Evolutionary conservation across 371 early-diverging fungal genomes (phyloP), one percentile per base, ranked within the genome.

Genomic region (Nematocida sp.): DNA sequence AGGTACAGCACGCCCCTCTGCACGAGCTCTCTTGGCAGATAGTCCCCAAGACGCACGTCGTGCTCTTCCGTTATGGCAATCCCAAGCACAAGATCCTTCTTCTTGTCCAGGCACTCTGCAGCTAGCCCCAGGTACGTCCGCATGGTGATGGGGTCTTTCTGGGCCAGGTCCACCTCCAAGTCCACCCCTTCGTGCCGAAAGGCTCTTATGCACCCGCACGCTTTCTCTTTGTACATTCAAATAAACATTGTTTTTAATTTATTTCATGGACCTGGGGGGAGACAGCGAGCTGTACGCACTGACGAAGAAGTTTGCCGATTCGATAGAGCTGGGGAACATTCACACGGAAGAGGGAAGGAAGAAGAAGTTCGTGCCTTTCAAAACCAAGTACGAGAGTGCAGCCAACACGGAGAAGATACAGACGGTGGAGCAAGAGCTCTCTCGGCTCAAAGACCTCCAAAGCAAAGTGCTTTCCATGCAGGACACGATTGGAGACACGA

Each of bases 361-460:
- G 0, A 52, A 36, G n/a, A 41, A 23, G 2, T 32, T 21, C 31
- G 27, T 4, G 7, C 52, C 56, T 8, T 46, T 43, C 31, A 37
- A 38, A 19, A 52, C 21, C 25, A 58, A 60, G 54, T 57, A 60
- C 50, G 57, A 78, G n/a, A 11, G n/a, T 11, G 4, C 31, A 3
- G 5, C 31, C 4, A 23, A 41, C 8, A n/a, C 21, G 37, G 38
- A 29, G 21, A 66, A 76, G 40, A 53, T 76, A 3, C 63, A 36
- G 4, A 58, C 29, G 27, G 67, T 79, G n/a, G 67, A 76, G 38
- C 58, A 66, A 37, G 79, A 79, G 56, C 58, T 79, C 34, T 63
- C 45, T 19, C 58, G 63, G 15, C 63, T 79, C n/a, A 79, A 76
- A 53, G 79, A 79, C 19, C 27, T 62, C 29, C 79, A 79, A 41